Evolutionary conservation across 2,329 filamentous ascomycete genomes (phyloP), one percentile per base, ranked within the genome.

Genomic region (Phialophora macrospora): DNA sequence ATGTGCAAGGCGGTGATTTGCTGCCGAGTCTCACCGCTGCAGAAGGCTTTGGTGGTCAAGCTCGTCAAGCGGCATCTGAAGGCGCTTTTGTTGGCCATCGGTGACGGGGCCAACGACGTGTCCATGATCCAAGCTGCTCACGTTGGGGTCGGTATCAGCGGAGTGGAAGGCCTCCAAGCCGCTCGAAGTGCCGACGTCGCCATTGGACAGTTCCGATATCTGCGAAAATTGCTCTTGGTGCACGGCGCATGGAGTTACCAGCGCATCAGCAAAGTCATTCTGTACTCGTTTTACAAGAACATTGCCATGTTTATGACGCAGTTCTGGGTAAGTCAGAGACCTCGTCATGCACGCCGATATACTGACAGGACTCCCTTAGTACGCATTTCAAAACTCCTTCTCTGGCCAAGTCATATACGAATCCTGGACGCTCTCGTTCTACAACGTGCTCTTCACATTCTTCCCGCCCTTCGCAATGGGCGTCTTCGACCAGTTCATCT

Each of bases 211-310:
- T 99, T 99, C 83, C 89, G 94, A 63, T 99, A 90, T 79, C 86
- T 99, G 57, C 90, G 93, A 71, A 99, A 99, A 80, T 83, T 99
- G 62, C 85, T 98, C 30, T 85, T 99, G 28, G 95, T 99, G 11
- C 95, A 99, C 75, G 95, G 95, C 26, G 90, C 93, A 5, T 99
- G 95, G 95, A 96, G 92, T 76, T 99, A 99, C 76, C 94, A 97
- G 77, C 90, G 95, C 65, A 90, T 99, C 76, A 94, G 91, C 84
- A 97, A 96, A 81, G 93, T 96, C 65, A 98, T 99, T 73, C 80
- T 99, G 68, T 99, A 97, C 80, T 98, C 95, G 6, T 99, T 98
- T 78, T 99, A 99, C 84, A 99, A 99, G 84, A 99, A 99, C 80
- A 97, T 98, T 72, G 90, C 93, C 22, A 83, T 99, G 68, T 99